Evolutionary conservation across 1,139 yeast species (phyloP), one percentile per base, ranked within the genome.

Genomic region (Torulaspora globosa): DNA sequence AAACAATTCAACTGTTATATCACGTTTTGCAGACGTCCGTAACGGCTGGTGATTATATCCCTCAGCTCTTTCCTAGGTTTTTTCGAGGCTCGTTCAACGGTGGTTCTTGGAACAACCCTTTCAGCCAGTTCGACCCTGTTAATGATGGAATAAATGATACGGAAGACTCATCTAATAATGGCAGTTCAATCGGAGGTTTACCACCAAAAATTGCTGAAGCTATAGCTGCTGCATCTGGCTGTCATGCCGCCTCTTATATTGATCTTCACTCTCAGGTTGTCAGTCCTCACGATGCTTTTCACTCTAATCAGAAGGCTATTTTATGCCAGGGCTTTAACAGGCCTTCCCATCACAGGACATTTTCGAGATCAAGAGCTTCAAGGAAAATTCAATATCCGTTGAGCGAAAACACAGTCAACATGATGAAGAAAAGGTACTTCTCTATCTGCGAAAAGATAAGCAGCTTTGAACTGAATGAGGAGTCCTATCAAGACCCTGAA

Each of bases 101-200:
- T 5, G 88, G 87, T 7, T 80, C 81, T 52, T 82, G 87, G 82
- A 76, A 78, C 45, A 82, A 81, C 56, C 84, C 84, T 16, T 80
- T 82, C 55, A 41, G 45, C 36, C 48, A 47, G 10, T 21, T 36
- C 10, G 36, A 40, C 12, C 36, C 23, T 11, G 18, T 31, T 8
- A 16, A 11, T 2, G 30, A 11, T 14, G 35, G 38, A 11, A 18
- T 27, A 12, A 21, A 18, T 12, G 44, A 35, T 16, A 10, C 36
- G 9, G 31, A 32, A 14, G 36, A 33, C 11, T 8, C 26, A 8
- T 18, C 39, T 5, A 35, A 37, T 6, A 21, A 10, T 8, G 39
- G 44, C 19, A 16, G 35, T 19, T 41, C 39, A 21, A 16, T 34
- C n/a, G 37, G 43, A 6, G 52, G 49, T 2, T 37, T 56, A 23